These are phyloP conservation scores for Elaeagnus macrophylla DNA, from an alignment of 306 rosid genomes.

Conservation along the genomic window DNA sequence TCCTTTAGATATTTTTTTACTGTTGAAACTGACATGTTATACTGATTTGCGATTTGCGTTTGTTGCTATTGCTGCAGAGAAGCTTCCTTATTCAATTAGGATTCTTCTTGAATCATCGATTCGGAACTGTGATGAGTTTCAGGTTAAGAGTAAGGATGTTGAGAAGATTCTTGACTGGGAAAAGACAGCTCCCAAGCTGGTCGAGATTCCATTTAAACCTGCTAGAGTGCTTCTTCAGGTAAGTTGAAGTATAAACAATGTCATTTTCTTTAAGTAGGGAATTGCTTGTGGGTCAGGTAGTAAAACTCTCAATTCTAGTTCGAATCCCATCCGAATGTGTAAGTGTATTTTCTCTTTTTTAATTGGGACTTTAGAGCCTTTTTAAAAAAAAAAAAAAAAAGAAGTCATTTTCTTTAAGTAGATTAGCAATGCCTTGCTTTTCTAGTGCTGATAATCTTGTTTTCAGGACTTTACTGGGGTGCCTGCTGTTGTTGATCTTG, in stretches of 20 bases:
- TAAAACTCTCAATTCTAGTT: too few relatives aligned
- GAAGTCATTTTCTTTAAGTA: too few relatives aligned
- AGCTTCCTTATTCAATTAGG: slow-evolving; percentile 72
- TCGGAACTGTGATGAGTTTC: slow-evolving; percentile 92
- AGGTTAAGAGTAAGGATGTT: slow-evolving; percentile 68
- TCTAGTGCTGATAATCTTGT: slow-evolving; percentile 9
- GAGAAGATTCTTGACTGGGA: slow-evolving; percentile 92
- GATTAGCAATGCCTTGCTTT: slow-evolving; percentile 8
- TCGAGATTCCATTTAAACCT: slow-evolving; percentile 93
- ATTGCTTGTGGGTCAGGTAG: too few relatives aligned
- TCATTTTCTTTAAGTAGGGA: too few relatives aligned
- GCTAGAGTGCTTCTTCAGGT: slow-evolving; percentile 98
- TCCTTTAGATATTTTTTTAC: too few relatives aligned
- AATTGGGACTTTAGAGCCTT: too few relatives aligned
- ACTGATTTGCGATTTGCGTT: not conserved
- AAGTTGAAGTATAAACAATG: not conserved
- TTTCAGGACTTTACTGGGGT: slow-evolving; percentile 94
- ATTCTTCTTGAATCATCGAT: slow-evolving; percentile 94
- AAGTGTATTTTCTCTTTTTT: too few relatives aligned
- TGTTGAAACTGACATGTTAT: too few relatives aligned
- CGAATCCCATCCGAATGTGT: too few relatives aligned
- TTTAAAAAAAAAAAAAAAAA: too few relatives aligned
- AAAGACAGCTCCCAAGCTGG: slow-evolving; percentile 67
- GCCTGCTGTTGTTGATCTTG: slow-evolving; percentile 97
- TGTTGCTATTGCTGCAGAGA: slow-evolving; percentile 43